Conservation (phyloP, 768 basidiomycete species). For the Pleurotus tuber-regium region DNA sequence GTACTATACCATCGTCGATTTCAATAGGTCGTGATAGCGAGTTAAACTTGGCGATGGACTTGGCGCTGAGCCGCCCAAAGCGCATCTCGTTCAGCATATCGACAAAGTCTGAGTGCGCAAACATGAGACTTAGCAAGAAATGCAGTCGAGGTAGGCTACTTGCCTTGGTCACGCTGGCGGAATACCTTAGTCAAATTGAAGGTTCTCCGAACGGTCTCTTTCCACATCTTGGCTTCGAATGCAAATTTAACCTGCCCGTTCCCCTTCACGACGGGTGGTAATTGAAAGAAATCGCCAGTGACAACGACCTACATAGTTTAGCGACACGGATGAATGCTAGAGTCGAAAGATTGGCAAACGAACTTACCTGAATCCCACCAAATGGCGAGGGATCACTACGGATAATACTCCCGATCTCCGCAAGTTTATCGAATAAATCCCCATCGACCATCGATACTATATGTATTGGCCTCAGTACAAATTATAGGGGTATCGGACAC, state of each 20-base stretch:
- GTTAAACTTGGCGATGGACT: conserved; percentile 71
- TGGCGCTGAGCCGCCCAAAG: conserved; percentile 66
- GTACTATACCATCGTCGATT: conserved; percentile 78
- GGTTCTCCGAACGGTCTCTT: conserved; percentile 66
- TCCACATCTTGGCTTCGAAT: conserved; percentile 87
- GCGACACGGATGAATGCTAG: neutral
- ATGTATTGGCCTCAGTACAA: conserved; percentile 4
- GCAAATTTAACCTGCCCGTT: conserved; percentile 72
- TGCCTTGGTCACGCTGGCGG: conserved; percentile 89
- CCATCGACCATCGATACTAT: conserved; percentile 98
- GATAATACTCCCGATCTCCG: conserved; percentile 61
- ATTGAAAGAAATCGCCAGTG: conserved; percentile 97
- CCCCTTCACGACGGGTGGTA: conserved; percentile 84
- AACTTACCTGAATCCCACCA: conserved; percentile 84
- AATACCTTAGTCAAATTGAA: conserved; percentile 97
- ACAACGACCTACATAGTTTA: conserved; percentile 72
- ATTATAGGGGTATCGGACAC: neutral
- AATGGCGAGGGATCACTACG: conserved; percentile 71
- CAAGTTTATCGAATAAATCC: conserved; percentile 88
- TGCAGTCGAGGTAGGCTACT: conserved; percentile 18
- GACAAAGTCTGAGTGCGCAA: conserved; percentile 65
- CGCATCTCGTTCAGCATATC: conserved; percentile 99
- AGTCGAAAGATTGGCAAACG: neutral
- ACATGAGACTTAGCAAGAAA: conserved; percentile 2
- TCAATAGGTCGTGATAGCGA: conserved; percentile 64